These are phyloP conservation scores for Saccharum hybrid DNA, from an alignment of 202 grass and related monocot species.

Conservation along the genomic window DNA sequence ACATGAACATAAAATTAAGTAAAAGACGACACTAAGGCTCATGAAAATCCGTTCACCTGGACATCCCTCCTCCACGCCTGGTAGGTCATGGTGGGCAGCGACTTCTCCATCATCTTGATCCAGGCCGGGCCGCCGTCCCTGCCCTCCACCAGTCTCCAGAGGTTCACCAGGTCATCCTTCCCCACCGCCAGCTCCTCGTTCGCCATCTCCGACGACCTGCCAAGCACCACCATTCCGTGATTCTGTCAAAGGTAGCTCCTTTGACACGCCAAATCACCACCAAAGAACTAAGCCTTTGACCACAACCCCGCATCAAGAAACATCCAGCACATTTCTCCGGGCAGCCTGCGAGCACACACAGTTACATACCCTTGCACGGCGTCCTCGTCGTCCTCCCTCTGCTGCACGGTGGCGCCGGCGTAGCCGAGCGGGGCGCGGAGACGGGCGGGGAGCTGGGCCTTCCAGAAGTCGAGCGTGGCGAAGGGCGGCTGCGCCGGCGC, in stretches of 20 bases:
- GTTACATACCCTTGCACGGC: constrained; percentile 49
- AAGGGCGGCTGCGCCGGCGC: constrained; percentile 9
- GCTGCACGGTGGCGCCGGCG: constrained; percentile 1
- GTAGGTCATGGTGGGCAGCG: constrained; percentile 67
- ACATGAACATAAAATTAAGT: background rate
- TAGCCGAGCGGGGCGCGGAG: constrained; percentile 46
- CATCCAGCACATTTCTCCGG: constrained; percentile 36
- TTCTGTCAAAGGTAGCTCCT: constrained; percentile 14
- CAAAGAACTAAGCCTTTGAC: constrained; percentile 41
- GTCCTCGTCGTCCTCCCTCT: background rate
- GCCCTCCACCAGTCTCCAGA: constrained; percentile 72
- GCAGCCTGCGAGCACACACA: background rate
- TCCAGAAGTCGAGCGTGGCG: constrained; percentile 57
- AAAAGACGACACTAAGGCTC: background rate
- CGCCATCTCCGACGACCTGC: constrained; percentile 53
- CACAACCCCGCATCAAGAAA: background rate
- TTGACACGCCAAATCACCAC: constrained; percentile 30
- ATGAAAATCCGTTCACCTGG: constrained; percentile 45
- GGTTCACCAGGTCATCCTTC: constrained; percentile 67
- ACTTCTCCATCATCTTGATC: constrained; percentile 89
- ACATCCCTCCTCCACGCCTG: constrained; percentile 91
- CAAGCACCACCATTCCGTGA: constrained; percentile 25
- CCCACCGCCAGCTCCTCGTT: constrained; percentile 60
- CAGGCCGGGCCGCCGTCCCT: constrained; percentile 72
- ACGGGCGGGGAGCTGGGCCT: constrained; percentile 50